phyloP scores from a whole-genome alignment of 2,329 filamentous ascomycete genomes.

The Botryotinia convoluta region DNA sequence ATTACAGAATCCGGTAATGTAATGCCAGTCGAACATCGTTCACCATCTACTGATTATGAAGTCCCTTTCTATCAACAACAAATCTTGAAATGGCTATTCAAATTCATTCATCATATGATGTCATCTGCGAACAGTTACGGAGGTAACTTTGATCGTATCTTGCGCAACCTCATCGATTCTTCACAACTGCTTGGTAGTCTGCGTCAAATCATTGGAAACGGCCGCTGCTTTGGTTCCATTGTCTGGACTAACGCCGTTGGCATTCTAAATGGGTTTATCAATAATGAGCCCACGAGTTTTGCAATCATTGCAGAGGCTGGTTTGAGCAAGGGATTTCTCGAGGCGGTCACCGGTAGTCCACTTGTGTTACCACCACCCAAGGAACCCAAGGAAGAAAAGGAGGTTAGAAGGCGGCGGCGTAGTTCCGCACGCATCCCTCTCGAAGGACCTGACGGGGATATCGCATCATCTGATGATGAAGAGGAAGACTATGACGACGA shows the following conservation, averaged over 20 bases:
- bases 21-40: conserved; percentile 69
- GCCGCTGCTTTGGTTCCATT: conserved; percentile 78
- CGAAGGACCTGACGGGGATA: neutral
- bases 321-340: conserved; percentile 80
- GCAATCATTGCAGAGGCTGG: conserved; percentile 93
- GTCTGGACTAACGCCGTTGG: conserved; percentile 95
- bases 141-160: conserved; percentile 81
- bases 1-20: conserved; percentile 67
- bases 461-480: conserved; percentile 30
- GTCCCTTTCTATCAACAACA: conserved; percentile 93
- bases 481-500: conserved; percentile 29
- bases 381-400: conserved; percentile 22
- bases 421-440: conserved; percentile 9
- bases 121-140: conserved; percentile 65
- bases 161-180: conserved; percentile 93
- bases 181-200: conserved; percentile 78
- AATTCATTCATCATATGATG: conserved; percentile 96
- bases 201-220: conserved; percentile 76
- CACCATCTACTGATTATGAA: conserved; percentile 84
- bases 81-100: conserved; percentile 88
- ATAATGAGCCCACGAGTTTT: conserved; percentile 98
- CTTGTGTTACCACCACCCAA: conserved; percentile 38
- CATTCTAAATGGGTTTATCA: conserved; percentile 92
- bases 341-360: conserved; percentile 65
- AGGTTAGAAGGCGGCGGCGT: conserved; percentile 2